phyloP scores from a whole-genome alignment of 2,329 filamentous ascomycete genomes.

The Phoma sp. region DNA sequence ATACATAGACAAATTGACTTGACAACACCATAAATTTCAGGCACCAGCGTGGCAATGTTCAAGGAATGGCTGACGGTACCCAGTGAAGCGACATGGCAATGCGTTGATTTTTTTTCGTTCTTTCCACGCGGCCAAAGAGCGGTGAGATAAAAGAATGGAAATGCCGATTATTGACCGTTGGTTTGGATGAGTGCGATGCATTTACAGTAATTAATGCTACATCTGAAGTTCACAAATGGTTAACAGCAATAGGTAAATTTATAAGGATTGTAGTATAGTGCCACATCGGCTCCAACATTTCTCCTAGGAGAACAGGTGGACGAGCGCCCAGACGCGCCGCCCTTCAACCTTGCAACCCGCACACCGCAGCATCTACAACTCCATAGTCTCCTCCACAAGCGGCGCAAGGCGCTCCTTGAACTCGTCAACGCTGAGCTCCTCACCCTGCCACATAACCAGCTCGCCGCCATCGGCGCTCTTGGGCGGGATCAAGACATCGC shows the following conservation, averaged over 20 bases:
- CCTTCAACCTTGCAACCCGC: conserved; percentile 5
- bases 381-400: conserved; percentile 39
- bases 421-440: conserved; percentile 64
- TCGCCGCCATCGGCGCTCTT: conserved; percentile 50
- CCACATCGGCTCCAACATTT: conserved; percentile 1
- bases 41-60: conserved; percentile 1
- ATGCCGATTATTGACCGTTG: conserved; percentile 14
- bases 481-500: conserved; percentile 77
- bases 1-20: conserved; percentile 13
- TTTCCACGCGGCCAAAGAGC: conserved; percentile 10
- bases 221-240: background rate
- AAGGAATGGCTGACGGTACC: conserved; percentile 2
- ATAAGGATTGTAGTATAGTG: conserved; percentile 14
- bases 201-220: conserved; percentile 7
- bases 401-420: conserved; percentile 59
- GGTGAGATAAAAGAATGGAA: conserved; percentile 2
- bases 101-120: background rate
- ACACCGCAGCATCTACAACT: conserved; percentile 30
- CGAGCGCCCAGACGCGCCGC: background rate
- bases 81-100: background rate
- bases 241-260: background rate
- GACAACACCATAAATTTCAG: conserved; percentile 17
- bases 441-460: conserved; percentile 49
- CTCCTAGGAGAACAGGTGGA: background rate
- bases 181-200: background rate